phyloP scores from a whole-genome alignment of 768 basidiomycete genomes.

The Suillus occidentalis region DNA sequence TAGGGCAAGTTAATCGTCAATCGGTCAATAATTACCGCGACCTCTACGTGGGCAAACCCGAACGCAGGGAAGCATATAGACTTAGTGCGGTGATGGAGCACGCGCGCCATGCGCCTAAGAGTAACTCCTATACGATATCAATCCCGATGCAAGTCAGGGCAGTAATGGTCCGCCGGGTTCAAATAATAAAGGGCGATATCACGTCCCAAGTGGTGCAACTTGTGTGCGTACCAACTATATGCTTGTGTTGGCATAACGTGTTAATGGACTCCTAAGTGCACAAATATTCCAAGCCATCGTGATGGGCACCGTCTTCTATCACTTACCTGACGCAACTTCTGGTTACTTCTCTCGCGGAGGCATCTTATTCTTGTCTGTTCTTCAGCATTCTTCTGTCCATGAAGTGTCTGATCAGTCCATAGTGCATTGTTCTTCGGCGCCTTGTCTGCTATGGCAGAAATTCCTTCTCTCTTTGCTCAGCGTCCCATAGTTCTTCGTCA shows the following conservation, averaged over 20 bases:
- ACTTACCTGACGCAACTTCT: constrained; percentile 38
- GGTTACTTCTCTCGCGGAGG: constrained; percentile 66
- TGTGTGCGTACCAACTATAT: constrained; percentile 20
- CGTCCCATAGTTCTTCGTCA: constrained; percentile 47
- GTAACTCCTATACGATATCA: constrained; percentile 51
- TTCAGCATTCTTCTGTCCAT: neutral
- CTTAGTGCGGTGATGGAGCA: constrained; percentile 54
- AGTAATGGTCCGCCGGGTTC: constrained; percentile 47
- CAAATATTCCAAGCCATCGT: constrained; percentile 32
- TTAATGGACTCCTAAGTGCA: constrained; percentile 35
- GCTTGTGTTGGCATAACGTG: constrained; percentile 10
- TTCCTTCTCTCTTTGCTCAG: constrained; percentile 47
- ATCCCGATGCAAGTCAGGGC: constrained; percentile 48
- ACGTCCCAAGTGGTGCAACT: constrained; percentile 32
- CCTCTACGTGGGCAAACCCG: constrained; percentile 45
- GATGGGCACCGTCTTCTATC: constrained; percentile 46
- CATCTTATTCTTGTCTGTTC: constrained; percentile 73
- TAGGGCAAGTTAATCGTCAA: constrained; percentile 40
- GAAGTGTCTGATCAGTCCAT: constrained; percentile 8
- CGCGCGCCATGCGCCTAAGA: constrained; percentile 44
- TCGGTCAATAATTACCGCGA: constrained; percentile 50
- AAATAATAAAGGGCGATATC: constrained; percentile 44
- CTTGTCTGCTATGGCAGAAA: constrained; percentile 59
- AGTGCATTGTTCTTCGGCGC: constrained; percentile 62
- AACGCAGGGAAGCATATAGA: constrained; percentile 44